Evolutionary conservation across 805 yeast genomes (phyloP).

Genomic region (Kuraishia cidri): DNA sequence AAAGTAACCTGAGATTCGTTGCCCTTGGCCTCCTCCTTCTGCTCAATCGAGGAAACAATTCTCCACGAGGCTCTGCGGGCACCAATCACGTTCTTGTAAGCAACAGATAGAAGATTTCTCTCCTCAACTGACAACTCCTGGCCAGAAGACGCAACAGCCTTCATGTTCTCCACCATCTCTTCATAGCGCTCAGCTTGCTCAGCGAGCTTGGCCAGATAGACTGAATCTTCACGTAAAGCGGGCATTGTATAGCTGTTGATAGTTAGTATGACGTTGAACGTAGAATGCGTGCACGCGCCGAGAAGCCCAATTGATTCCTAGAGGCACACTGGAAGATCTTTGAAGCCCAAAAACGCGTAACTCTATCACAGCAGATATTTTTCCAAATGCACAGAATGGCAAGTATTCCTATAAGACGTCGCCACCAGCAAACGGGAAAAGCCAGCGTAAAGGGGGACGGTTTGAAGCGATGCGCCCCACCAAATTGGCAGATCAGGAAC

Average conservation of each 20-base stretch:
- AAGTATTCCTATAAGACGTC: too few relatives aligned
- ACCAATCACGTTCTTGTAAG: constrained; percentile 97
- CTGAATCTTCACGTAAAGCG: constrained; percentile 93
- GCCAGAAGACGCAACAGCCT: constrained; percentile 92
- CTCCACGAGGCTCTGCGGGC: constrained; percentile 99
- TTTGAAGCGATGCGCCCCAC: too few relatives aligned
- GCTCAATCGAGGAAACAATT: constrained; percentile 96
- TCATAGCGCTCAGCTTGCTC: constrained; percentile 99
- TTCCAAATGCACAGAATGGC: too few relatives aligned
- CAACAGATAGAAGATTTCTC: constrained; percentile 94
- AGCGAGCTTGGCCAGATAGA: constrained; percentile 95
- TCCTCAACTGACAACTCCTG: constrained; percentile 96
- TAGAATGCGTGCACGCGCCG: not conserved
- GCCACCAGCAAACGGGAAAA: too few relatives aligned
- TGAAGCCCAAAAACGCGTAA: too few relatives aligned
- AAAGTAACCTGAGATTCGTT: constrained; percentile 82
- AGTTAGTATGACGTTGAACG: too few relatives aligned
- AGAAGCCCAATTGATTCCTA: not conserved
- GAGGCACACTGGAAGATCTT: too few relatives aligned
- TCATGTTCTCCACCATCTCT: constrained; percentile 99
- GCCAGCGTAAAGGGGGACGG: too few relatives aligned
- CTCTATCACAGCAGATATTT: too few relatives aligned
- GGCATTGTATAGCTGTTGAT: constrained; percentile 43
- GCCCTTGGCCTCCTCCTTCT: constrained; percentile 95
- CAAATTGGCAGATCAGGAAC: too few relatives aligned